phyloP scores from a whole-genome alignment of 768 basidiomycete species.

The Boletus coccyginus region DNA sequence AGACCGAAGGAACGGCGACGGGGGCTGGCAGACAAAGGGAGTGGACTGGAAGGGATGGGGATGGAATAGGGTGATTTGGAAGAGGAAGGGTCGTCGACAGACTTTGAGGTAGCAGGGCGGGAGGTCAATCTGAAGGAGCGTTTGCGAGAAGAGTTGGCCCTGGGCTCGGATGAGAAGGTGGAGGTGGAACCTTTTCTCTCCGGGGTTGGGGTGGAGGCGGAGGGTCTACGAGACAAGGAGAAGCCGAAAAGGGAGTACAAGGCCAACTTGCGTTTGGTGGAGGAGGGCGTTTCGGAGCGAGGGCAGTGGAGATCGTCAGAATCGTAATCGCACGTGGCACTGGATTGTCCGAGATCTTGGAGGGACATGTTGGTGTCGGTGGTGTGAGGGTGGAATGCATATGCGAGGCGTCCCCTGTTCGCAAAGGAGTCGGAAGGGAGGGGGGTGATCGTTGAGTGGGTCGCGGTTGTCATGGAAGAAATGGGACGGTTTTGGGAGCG shows the following conservation, averaged over 20 bases:
- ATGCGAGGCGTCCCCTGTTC: conserved; percentile 21
- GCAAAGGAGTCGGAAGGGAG: conserved; percentile 42
- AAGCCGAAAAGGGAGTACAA: conserved; percentile 29
- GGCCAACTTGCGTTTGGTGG: conserved; percentile 21
- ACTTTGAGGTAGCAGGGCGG: conserved; percentile 32
- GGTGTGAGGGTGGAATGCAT: conserved; percentile 12
- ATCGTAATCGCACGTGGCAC: conserved; percentile 11
- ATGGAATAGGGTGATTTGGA: conserved; percentile 23
- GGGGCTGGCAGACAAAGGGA: conserved; percentile 34
- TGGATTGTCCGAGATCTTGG: conserved; percentile 13
- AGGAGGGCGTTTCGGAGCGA: conserved; percentile 31
- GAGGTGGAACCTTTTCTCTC: conserved; percentile 26
- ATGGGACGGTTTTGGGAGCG: conserved; percentile 59
- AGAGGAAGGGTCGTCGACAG: conserved; percentile 15
- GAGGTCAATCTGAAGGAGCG: conserved; percentile 32
- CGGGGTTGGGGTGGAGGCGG: conserved; percentile 17
- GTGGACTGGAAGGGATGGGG: conserved; percentile 28
- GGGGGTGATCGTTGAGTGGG: conserved; percentile 61
- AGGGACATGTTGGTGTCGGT: conserved; percentile 11
- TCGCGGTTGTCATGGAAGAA: conserved; percentile 61
- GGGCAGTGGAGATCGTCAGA: conserved; percentile 19
- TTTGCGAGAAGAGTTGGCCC: conserved; percentile 21
- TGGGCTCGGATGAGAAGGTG: conserved; percentile 18
- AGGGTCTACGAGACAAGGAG: conserved; percentile 26
- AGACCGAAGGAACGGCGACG: conserved; percentile 34